A percentile compares a stretch with the other conserved stretches of the same genome.
phyloP scores from a whole-genome alignment of 129 eudicot species.

The Centrapalus pauciflorus region DNA sequence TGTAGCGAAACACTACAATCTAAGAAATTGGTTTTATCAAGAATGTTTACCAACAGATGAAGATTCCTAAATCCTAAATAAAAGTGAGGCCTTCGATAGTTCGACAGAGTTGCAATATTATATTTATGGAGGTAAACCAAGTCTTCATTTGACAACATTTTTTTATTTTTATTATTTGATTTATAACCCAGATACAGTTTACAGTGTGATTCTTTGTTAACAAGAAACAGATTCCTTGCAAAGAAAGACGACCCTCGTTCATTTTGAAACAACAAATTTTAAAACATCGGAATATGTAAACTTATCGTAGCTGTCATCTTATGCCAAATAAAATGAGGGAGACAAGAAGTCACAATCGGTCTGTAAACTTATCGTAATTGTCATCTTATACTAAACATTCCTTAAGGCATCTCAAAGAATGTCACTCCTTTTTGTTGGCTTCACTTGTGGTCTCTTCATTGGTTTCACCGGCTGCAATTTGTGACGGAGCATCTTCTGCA shows the following conservation, averaged over 20 bases:
- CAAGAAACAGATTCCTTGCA: neutral
- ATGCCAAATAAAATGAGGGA: conserved; percentile 1
- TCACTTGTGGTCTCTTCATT: conserved; percentile 37
- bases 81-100: neutral
- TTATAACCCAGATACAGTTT: no score
- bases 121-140: neutral
- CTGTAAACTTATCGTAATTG: no score
- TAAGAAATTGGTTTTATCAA: no score
- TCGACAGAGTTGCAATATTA: neutral
- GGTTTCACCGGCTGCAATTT: conserved; percentile 36
- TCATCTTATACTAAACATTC: conserved; percentile 14
- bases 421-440: conserved; percentile 14
- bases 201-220: neutral
- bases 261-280: neutral
- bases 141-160: neutral
- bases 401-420: neutral
- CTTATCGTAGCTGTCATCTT: conserved; percentile 7
- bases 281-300: neutral
- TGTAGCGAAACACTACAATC: neutral
- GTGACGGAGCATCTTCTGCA: conserved; percentile 37
- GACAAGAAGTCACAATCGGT: conserved; percentile 16
- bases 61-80: neutral
- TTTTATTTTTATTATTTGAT: neutral
- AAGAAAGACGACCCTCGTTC: neutral
- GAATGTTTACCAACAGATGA: neutral